Conservation (phyloP, 345 rosid genomes). For the Cardiospermum halicacabum region DNA sequence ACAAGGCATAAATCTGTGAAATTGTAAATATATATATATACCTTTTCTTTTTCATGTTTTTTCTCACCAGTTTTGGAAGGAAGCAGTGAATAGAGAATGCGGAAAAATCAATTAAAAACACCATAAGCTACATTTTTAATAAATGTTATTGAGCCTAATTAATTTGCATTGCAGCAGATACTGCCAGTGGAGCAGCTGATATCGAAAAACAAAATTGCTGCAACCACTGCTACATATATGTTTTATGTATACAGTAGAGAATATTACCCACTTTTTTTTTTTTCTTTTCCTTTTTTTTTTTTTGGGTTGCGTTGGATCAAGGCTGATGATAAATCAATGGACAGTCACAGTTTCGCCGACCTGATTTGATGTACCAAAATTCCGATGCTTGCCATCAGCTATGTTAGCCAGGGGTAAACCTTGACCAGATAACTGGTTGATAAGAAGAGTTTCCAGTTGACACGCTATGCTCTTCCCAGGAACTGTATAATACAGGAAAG, state of each 20-base stretch:
- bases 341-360: constrained; percentile 32
- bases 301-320: too few relatives aligned
- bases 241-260: constrained; percentile 3
- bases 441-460: constrained; percentile 87
- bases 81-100: neutral
- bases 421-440: constrained; percentile 65
- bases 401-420: constrained; percentile 65
- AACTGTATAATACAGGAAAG: constrained; percentile 70
- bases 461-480: constrained; percentile 93
- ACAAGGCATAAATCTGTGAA: too few relatives aligned
- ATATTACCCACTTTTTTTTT: neutral
- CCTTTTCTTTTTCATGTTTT: too few relatives aligned
- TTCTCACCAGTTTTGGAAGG: neutral
- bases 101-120: neutral
- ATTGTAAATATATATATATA: too few relatives aligned
- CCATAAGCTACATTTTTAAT: neutral
- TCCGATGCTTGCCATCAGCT: constrained; percentile 91
- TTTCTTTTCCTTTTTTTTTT: too few relatives aligned
- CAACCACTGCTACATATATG: constrained; percentile 25
- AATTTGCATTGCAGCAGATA: neutral
- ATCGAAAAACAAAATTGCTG: constrained; percentile 46
- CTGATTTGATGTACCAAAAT: constrained; percentile 57
- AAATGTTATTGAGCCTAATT: neutral
- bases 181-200: constrained; percentile 36
- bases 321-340: neutral